Base-by-base conservation (phyloP, 805 yeast species). In the Sugiyamaella valdiviana region DNA sequence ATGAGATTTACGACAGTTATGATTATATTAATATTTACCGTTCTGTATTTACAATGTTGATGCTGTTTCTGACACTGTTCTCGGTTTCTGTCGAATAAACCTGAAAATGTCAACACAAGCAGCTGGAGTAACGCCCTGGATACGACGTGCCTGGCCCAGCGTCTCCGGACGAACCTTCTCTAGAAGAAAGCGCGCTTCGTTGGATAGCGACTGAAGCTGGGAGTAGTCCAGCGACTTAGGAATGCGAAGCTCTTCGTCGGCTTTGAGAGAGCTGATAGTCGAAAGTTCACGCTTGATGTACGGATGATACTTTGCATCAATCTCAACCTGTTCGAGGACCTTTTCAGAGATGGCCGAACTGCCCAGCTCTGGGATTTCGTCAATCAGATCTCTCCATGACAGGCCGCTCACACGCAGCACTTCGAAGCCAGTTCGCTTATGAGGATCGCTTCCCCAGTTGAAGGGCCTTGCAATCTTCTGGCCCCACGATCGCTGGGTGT, bases 81-180 rank as follows among this genome's bases (percentile, higher is more conserved):
- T 16, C 19, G 29, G 37, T 20, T 21, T 36, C 40, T 58, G 48
- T 22, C 63, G 42, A 4, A 66, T 61, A 50, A 61, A 54, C 37
- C 65, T 59, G 38, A 82, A 85, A 42, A 90, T 71, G 61, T 86
- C 95, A 54, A 88, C 84, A 15, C 87, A 71, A 0, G 96, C 93
- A 0, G 96, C 91, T 0, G 98, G 96, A 0, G 98, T 91, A 2
- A 93, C 81, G 0, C 99, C 98, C 60, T 93, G 95, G 10, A 91
- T 84, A 57, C 98, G 74, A 62, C 95, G 76, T 0, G 98, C 98
- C 63, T 93, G 98, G 0, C 98, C 98, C 40, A 93, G 79, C 0
- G 97, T 93, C 46, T 79, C 78, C 0, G 99, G 99, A 52, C 85
- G 83, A 14, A 87, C 80, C 9, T 75, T 73, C 58, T 87, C 85